Conservation (phyloP, 2,329 filamentous ascomycete genomes). For the Didymella segeticola region DNA sequence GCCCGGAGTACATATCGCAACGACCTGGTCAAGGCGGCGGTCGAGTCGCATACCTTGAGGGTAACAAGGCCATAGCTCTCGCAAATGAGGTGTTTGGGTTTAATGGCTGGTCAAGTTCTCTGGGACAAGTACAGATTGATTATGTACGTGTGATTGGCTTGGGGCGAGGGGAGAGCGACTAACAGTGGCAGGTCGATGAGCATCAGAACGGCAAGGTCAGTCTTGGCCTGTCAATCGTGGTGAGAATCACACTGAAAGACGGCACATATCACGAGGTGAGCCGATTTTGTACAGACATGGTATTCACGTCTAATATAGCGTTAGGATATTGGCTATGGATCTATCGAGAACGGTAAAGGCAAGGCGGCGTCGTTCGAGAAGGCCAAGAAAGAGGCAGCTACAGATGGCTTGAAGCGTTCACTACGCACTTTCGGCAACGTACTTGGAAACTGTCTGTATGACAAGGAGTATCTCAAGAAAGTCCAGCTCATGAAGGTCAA, state of each 20-base stretch:
- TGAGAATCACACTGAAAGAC: conserved; percentile 87
- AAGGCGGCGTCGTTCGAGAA: conserved; percentile 98
- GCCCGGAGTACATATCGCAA: conserved; percentile 93
- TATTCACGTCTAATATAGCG: neutral
- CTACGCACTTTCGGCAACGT: conserved; percentile 94
- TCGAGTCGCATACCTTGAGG: conserved; percentile 92
- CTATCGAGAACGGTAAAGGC: conserved; percentile 93
- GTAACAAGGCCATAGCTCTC: conserved; percentile 93
- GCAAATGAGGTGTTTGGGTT: conserved; percentile 97
- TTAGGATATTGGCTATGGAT: conserved; percentile 90
- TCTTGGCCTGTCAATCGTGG: conserved; percentile 86
- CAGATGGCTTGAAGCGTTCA: conserved; percentile 89
- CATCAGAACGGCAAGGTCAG: conserved; percentile 79
- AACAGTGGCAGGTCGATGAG: conserved; percentile 71
- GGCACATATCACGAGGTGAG: conserved; percentile 88
- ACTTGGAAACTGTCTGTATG: conserved; percentile 97
- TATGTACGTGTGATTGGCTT: conserved; percentile 65
- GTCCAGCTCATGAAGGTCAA: conserved; percentile 88
- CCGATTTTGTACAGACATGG: neutral
- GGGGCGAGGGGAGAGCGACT: conserved; percentile 14
- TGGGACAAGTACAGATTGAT: conserved; percentile 92
- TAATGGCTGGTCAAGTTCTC: conserved; percentile 97
- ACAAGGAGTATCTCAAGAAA: conserved; percentile 89
- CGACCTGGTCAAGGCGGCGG: conserved; percentile 81
- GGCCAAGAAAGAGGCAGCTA: conserved; percentile 97